Base-by-base conservation (phyloP, 2,329 filamentous ascomycete species). In the Claviceps maximensis region DNA sequence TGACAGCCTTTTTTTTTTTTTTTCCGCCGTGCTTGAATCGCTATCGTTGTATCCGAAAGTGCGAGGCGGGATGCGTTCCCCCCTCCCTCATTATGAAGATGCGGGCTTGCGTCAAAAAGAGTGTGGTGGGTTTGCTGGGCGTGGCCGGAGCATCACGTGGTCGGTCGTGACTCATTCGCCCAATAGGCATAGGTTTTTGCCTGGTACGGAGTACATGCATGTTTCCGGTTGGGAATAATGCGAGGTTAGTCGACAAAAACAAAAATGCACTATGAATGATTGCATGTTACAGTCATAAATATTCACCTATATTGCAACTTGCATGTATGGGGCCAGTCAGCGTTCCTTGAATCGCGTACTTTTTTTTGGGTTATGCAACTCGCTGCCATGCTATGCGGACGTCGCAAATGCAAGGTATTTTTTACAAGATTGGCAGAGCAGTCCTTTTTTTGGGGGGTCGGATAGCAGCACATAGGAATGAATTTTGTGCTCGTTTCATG, bases 21-120 rank as follows among this genome's bases (percentile, higher is more conserved):
- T 17, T 25, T 49, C 44, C 21, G 29, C 8, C 19, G 41, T 33
- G 48, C n/a, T 25, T 31, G 59, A 53, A 7, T 52, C 62, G 61
- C 61, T 67, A 69, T 69, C 67, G 67, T 69, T 69, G 67, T 69
- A 69, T 64, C 66, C 67, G 67, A 67, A 61, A 63, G 48, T 50
- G 49, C 58, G 56, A 58, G 59, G 60, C 60, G 61, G 61, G 59
- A 66, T 66, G 8, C 62, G 60, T 68, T 66, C 68, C 66, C 61
- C 66, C 62, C 59, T 68, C 65, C 68, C 66, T 61, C 66, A 31
- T 21, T 12, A 33, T 66, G 61, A 63, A 62, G 60, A 62, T 54
- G 57, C 56, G 54, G 56, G 55, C 52, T 53, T 58, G 57, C 54
- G 54, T 54, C 49, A 60, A 64, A 59, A 65, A 61, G 58, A 61